A percentile compares a stretch with the other conserved stretches of the same genome.
These are phyloP conservation scores for Venturia asperata DNA, from an alignment of 2,329 filamentous ascomycete genomes.

Conservation along the genomic window DNA sequence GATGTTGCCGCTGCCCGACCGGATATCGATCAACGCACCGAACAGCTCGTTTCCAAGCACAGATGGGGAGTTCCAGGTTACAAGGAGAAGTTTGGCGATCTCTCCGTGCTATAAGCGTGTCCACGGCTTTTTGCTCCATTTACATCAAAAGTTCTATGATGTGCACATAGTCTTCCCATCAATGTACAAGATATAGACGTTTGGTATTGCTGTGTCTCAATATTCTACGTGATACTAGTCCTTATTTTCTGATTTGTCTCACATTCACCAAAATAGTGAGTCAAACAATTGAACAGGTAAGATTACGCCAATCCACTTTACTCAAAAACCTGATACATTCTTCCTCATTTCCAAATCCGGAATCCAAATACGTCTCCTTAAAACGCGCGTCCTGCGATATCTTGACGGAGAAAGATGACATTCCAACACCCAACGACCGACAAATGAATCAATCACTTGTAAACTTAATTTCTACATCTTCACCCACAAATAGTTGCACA, in stretches of 20 bases:
- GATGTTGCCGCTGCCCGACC: constrained; percentile 90
- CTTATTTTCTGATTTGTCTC: neutral
- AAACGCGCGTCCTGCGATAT: no score
- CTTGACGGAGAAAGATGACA: no score
- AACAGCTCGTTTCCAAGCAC: constrained; percentile 91
- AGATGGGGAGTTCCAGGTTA: constrained; percentile 98
- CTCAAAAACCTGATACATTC: no score
- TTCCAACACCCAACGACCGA: no score
- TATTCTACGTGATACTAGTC: neutral
- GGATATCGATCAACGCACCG: constrained; percentile 95
- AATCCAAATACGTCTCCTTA: no score
- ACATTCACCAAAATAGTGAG: no score
- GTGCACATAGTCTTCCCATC: constrained; percentile 15
- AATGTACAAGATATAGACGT: constrained; percentile 18
- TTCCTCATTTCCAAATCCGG: no score
- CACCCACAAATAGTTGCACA: no score
- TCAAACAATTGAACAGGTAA: no score
- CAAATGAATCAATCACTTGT: no score
- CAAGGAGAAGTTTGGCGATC: constrained; percentile 99
- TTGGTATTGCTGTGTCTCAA: neutral
- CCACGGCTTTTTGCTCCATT: neutral
- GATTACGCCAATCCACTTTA: no score
- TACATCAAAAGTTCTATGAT: constrained; percentile 11
- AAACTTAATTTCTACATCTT: no score
- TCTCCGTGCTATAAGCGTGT: constrained; percentile 70